These are phyloP conservation scores for Saccharomycopsis schoenii DNA, from an alignment of 805 yeast genomes.

Conservation along the genomic window DNA sequence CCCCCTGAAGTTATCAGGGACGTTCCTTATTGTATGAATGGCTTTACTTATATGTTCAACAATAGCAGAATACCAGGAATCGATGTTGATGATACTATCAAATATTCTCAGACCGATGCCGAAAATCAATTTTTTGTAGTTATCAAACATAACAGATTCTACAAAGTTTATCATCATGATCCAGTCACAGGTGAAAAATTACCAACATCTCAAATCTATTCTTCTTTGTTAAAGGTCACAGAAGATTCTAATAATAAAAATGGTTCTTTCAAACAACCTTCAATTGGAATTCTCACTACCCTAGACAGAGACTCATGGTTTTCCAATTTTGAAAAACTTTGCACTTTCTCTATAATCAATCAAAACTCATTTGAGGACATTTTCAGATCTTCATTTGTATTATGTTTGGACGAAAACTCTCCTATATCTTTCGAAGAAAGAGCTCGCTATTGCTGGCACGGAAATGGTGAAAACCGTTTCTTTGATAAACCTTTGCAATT, in stretches of 20 bases:
- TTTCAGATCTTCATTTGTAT: slow-evolving; percentile 67
- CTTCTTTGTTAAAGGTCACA: slow-evolving; percentile 47
- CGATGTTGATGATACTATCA: slow-evolving; percentile 51
- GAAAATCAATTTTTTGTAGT: slow-evolving; percentile 63
- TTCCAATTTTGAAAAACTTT: slow-evolving; percentile 45
- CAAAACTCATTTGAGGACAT: slow-evolving; percentile 53
- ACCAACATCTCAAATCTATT: slow-evolving; percentile 39
- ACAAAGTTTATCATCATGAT: slow-evolving; percentile 59
- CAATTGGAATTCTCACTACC: slow-evolving; percentile 73
- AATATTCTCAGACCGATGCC: slow-evolving; percentile 31
- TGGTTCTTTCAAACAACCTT: slow-evolving; percentile 23
- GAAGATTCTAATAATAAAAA: slow-evolving; percentile 18
- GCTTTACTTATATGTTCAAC: slow-evolving; percentile 85
- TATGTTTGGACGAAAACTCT: slow-evolving; percentile 62
- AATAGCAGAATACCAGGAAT: slow-evolving; percentile 70
- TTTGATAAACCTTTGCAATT: slow-evolving; percentile 89
- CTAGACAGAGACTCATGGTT: slow-evolving; percentile 81
- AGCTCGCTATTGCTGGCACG: slow-evolving; percentile 85
- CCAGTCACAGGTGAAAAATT: slow-evolving; percentile 31
- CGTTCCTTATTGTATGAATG: slow-evolving; percentile 89
- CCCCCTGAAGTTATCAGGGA: slow-evolving; percentile 70
- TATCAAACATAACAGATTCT: slow-evolving; percentile 67
- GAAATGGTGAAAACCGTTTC: slow-evolving; percentile 85
- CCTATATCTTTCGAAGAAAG: slow-evolving; percentile 79
- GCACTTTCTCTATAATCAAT: slow-evolving; percentile 49